Percentiles rank a stretch among this genome's conserved stretches.
These are phyloP conservation scores for Gonium pectorale DNA, from an alignment of 139 green algal species.

Conservation along the genomic window DNA sequence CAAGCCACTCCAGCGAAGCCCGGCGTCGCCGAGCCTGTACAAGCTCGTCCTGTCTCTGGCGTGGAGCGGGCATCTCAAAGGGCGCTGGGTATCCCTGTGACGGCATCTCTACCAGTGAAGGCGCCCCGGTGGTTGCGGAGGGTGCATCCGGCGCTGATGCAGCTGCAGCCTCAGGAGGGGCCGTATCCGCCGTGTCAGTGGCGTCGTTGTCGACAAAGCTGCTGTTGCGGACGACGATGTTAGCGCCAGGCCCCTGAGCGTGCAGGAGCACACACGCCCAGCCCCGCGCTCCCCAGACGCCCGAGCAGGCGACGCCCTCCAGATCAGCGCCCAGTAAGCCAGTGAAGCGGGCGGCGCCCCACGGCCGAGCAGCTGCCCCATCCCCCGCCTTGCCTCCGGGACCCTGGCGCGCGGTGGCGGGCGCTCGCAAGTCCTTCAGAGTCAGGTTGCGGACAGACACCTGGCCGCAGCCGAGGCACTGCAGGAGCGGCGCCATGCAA, in stretches of 20 bases:
- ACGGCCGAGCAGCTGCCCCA: not conserved
- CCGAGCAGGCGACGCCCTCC: not conserved
- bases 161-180: too few species aligned
- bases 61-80: too few species aligned
- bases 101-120: too few species aligned
- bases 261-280: slow-evolving; percentile 26
- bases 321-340: not conserved
- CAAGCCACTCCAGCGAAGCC: too few species aligned
- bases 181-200: too few species aligned
- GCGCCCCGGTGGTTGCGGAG: too few species aligned
- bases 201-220: not conserved
- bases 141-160: too few species aligned
- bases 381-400: not conserved
- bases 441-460: not conserved
- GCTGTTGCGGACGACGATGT: not conserved
- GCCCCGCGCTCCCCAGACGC: not conserved
- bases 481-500: not conserved
- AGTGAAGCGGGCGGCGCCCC: not conserved
- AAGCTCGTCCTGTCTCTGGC: too few species aligned
- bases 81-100: too few species aligned
- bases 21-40: too few species aligned
- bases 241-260: not conserved
- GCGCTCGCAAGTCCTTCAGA: not conserved
- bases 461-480: slow-evolving; percentile 16
- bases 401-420: too few species aligned